phyloP scores from a whole-genome alignment of 805 yeast species.

The Huiozyma naganishii region DNA sequence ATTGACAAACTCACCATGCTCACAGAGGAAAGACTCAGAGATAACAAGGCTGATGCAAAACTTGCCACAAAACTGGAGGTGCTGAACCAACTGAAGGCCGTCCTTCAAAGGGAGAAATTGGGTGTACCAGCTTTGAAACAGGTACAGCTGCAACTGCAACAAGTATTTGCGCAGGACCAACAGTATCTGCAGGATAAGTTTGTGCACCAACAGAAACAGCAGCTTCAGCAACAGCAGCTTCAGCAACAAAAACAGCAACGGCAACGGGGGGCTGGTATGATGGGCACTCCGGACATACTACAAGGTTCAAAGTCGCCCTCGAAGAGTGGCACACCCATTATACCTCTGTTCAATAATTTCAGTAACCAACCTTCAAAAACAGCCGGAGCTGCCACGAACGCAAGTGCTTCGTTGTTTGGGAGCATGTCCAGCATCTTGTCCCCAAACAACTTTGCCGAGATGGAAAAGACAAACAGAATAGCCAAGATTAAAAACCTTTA shows the following conservation, averaged over 20 bases:
- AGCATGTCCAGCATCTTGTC: conserved; percentile 5
- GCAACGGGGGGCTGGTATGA: neutral
- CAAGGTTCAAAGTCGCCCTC: neutral
- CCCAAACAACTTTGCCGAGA: conserved; percentile 9
- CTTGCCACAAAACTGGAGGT: conserved; percentile 26
- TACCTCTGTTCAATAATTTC: conserved; percentile 2
- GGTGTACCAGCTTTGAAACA: conserved; percentile 24
- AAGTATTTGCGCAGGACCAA: conserved; percentile 30
- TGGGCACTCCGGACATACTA: neutral
- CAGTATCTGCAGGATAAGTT: conserved; percentile 20
- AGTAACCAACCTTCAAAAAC: too few relatives aligned
- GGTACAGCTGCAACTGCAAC: conserved; percentile 33
- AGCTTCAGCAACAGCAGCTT: conserved; percentile 14
- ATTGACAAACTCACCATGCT: conserved; percentile 29
- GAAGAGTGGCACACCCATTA: conserved; percentile 2
- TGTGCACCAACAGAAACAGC: conserved; percentile 21
- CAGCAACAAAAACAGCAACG: conserved; percentile 7
- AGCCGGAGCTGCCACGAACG: neutral
- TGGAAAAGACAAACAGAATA: conserved; percentile 12
- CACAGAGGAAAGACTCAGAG: conserved; percentile 25
- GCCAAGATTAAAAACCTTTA: conserved; percentile 14
- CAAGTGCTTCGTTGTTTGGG: conserved; percentile 16
- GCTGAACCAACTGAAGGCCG: conserved; percentile 28
- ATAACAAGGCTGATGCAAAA: conserved; percentile 26
- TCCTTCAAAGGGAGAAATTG: conserved; percentile 26